Evolutionary conservation across 331 rosid species (phyloP).

Genomic region (Erythrophleum ivorense): DNA sequence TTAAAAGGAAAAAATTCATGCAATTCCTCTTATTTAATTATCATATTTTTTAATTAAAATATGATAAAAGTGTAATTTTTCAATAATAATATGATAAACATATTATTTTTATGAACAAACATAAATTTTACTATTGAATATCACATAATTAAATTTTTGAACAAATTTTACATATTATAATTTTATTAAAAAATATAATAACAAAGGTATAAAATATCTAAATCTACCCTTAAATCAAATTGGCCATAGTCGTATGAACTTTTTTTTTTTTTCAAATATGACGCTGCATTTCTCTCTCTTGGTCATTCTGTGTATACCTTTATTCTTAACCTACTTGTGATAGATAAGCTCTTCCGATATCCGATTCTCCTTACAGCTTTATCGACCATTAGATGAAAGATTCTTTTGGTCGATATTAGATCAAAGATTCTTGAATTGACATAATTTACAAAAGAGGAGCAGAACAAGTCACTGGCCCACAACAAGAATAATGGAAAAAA

Average conservation of each 20-base stretch:
- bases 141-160: too few relatives aligned
- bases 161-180: too few relatives aligned
- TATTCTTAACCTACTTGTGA: conserved; percentile 1
- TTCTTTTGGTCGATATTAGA: background rate
- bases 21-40: background rate
- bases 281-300: background rate
- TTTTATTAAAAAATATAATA: too few relatives aligned
- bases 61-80: background rate
- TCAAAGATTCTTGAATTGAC: conserved; percentile 4
- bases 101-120: too few relatives aligned
- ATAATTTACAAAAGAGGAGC: background rate
- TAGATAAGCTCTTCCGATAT: background rate
- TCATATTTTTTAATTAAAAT: background rate
- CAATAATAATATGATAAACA: background rate
- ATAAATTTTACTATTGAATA: too few relatives aligned
- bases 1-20: background rate
- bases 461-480: background rate
- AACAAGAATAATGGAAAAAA: background rate
- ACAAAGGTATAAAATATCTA: background rate
- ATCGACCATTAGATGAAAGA: background rate
- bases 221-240: background rate
- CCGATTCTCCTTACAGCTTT: background rate
- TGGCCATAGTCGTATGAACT: background rate
- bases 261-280: background rate
- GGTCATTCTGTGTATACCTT: background rate